These are phyloP conservation scores for Ascochyta koolunga DNA, from an alignment of 2,329 filamentous ascomycete species.

Conservation along the genomic window DNA sequence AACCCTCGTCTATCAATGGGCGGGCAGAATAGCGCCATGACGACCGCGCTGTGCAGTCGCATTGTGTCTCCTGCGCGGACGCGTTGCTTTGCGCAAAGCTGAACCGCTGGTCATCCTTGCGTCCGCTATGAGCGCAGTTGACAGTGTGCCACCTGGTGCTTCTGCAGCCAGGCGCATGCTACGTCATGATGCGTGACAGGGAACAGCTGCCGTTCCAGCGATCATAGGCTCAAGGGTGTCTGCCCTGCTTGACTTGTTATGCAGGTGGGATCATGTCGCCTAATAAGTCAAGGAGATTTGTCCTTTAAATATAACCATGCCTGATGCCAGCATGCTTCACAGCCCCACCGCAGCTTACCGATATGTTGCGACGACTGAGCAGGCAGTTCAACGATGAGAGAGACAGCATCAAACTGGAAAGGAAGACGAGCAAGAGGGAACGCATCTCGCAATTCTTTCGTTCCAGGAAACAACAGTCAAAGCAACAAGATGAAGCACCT, in stretches of 20 bases:
- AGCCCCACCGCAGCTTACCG: slow-evolving; percentile 21
- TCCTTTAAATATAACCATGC: slow-evolving; percentile 26
- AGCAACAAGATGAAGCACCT: slow-evolving; percentile 23
- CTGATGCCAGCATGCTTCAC: slow-evolving; percentile 30
- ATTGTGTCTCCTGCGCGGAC: slow-evolving; percentile 8
- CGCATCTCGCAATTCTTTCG: slow-evolving; percentile 40
- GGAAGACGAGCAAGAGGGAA: slow-evolving; percentile 41
- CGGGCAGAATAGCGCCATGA: slow-evolving; percentile 24
- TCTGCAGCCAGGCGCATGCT: slow-evolving; percentile 21
- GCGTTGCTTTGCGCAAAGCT: slow-evolving; percentile 12
- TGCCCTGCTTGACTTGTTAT: slow-evolving; percentile 38
- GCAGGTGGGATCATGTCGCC: slow-evolving; percentile 25
- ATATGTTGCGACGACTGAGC: slow-evolving; percentile 40
- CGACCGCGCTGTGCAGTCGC: slow-evolving; percentile 5
- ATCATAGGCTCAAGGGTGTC: slow-evolving; percentile 32
- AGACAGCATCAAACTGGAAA: slow-evolving; percentile 26
- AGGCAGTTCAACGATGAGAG: slow-evolving; percentile 26
- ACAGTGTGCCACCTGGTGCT: too few relatives aligned
- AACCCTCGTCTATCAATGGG: slow-evolving; percentile 6
- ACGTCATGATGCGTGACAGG: slow-evolving; percentile 38
- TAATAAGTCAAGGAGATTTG: slow-evolving; percentile 28
- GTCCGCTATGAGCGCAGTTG: slow-evolving; percentile 15
- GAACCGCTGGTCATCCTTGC: slow-evolving; percentile 1
- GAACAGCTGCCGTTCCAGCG: slow-evolving; percentile 25
- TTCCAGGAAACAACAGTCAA: slow-evolving; percentile 32